Conservation (phyloP, 192 early-diverging fungal genomes). For the Thamnidium elegans region DNA sequence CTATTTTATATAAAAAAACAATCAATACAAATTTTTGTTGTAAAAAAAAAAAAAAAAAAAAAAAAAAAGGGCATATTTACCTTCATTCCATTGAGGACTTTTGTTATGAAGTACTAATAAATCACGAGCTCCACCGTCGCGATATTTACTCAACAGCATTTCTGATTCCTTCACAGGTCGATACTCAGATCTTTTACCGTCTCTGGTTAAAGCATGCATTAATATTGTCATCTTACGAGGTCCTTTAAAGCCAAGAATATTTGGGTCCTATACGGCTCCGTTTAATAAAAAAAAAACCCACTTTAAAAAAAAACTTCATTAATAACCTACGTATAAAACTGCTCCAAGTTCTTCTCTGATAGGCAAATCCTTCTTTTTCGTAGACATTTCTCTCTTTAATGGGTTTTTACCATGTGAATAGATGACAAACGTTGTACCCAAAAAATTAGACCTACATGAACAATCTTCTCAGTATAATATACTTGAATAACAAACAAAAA, state of each 20-base stretch:
- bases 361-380: slow-evolving; percentile 33
- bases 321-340: slow-evolving; percentile 66
- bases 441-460: slow-evolving; percentile 64
- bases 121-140: slow-evolving; percentile 51
- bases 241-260: slow-evolving; percentile 85
- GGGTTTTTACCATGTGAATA: slow-evolving; percentile 58
- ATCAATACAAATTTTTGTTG: neutral
- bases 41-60: neutral
- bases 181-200: slow-evolving; percentile 53
- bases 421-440: slow-evolving; percentile 81
- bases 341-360: slow-evolving; percentile 69
- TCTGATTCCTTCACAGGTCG: slow-evolving; percentile 60
- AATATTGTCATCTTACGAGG: slow-evolving; percentile 90
- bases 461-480: too few relatives aligned
- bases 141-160: slow-evolving; percentile 58
- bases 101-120: slow-evolving; percentile 86
- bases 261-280: slow-evolving; percentile 75
- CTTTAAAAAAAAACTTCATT: too few relatives aligned
- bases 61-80: slow-evolving; percentile 35
- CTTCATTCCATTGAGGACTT: slow-evolving; percentile 90
- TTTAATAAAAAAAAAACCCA: too few relatives aligned
- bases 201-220: slow-evolving; percentile 63
- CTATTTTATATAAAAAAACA: slow-evolving; percentile 37
- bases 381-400: slow-evolving; percentile 20
- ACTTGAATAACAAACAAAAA: too few relatives aligned